Evolutionary conservation across 2,329 filamentous ascomycete genomes (phyloP), one percentile per base, ranked within the genome.

Genomic region (Chrysosporium queenslandicum): DNA sequence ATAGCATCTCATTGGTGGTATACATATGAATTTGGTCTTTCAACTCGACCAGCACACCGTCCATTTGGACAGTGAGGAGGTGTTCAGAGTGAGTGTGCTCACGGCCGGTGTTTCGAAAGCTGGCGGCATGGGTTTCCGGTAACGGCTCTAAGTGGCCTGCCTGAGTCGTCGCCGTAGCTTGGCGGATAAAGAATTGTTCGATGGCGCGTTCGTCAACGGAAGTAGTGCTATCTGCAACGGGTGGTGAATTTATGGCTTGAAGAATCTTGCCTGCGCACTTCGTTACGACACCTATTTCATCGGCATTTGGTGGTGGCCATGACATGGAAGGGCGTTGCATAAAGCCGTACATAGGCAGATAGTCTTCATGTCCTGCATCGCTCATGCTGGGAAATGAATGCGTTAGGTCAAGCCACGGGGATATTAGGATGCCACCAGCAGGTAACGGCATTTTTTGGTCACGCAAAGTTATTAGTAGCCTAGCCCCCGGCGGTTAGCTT

Each of bases 371-470:
- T 46, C 80, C 82, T 37, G 88, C 80, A 4, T 75, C 79, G 1
- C 80, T 78, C n/a, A 95, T 78, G 58, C 90, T 96, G 0, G 92
- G 92, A 58, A 97, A 97, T 0, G 90, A 96, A 65, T 97, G 91
- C 0, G 88, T 94, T 50, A 97, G 72, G 65, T 98, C 92, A 7
- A 91, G 89, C 92, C 92, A 98, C 0, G 92, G 92, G 46, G 88
- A 95, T 48, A 97, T 86, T 37, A 97, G 74, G 41, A 97, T 83
- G 3, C 86, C 90, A 1, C 92, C 92, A 1, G 92, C 90, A 0
- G 92, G 92, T 23, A 96, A 68, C 4, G 91, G 86, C 12, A 95
- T 74, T 0, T 83, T 85, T 64, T 86, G 85, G 63, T 97, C 90
- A 56, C 92, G 82, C 56, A 97, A 68, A 1, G 82, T 79, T 27